phyloP scores from a whole-genome alignment of 495 filamentous ascomycete genomes.

The Penicillium soppii region DNA sequence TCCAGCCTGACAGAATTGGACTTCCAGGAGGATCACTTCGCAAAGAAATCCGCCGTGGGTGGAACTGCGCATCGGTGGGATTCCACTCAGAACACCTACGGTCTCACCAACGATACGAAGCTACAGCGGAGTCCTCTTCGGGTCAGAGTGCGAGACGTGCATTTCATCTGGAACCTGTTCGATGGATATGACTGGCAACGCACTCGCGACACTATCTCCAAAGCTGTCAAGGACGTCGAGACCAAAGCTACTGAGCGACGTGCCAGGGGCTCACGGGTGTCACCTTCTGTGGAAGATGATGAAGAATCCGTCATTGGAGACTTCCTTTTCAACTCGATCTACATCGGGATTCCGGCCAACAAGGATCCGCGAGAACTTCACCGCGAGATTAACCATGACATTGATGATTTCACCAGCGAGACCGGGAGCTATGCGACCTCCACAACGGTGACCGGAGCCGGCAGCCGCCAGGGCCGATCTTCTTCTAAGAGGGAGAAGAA shows the following conservation, averaged over 20 bases:
- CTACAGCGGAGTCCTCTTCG: conserved; percentile 70
- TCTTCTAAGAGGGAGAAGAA: conserved; percentile 51
- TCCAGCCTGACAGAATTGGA: conserved; percentile 55
- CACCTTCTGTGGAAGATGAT: conserved; percentile 60
- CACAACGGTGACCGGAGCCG: conserved; percentile 61
- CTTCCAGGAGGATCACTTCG: conserved; percentile 82
- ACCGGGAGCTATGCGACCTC: conserved; percentile 81
- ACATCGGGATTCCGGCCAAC: conserved; percentile 88
- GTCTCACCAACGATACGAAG: conserved; percentile 59
- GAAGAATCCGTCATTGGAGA: conserved; percentile 87
- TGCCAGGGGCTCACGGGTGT: conserved; percentile 44
- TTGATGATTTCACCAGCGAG: conserved; percentile 85
- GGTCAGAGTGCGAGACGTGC: conserved; percentile 77
- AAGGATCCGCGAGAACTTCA: conserved; percentile 78
- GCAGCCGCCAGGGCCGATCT: conserved; percentile 49
- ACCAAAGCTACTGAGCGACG: conserved; percentile 72
- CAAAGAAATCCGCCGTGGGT: conserved; percentile 54
- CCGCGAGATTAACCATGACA: conserved; percentile 78
- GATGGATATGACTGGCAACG: conserved; percentile 96
- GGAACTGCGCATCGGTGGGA: conserved; percentile 78
- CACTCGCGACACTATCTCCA: conserved; percentile 80
- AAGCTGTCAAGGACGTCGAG: conserved; percentile 85
- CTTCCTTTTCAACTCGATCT: conserved; percentile 97
- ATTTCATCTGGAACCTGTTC: conserved; percentile 96
- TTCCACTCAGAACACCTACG: conserved; percentile 70